phyloP scores from a whole-genome alignment of 2,329 filamentous ascomycete genomes.

The Colletotrichum salicis region DNA sequence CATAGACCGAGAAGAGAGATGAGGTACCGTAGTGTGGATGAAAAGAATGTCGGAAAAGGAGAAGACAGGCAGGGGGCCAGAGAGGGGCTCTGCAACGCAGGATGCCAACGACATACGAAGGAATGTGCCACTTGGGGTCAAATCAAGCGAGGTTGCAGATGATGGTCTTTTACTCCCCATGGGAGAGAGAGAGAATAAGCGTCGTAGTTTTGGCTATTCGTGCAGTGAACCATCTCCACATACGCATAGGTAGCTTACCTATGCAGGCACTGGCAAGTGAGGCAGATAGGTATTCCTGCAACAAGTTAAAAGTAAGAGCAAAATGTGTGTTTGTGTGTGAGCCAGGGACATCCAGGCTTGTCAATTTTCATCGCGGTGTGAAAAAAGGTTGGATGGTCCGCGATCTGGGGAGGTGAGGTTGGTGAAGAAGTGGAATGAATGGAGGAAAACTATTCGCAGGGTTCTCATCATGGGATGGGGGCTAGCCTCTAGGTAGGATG shows the following conservation, averaged over 20 bases:
- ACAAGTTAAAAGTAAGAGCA: neutral
- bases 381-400: too few relatives aligned
- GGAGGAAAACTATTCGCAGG: neutral
- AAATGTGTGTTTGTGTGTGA: neutral
- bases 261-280: neutral
- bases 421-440: neutral
- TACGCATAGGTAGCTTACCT: neutral
- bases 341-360: neutral
- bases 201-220: neutral
- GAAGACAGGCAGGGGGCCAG: neutral
- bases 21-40: neutral
- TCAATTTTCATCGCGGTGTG: neutral
- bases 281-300: neutral
- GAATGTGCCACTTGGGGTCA: conserved; percentile 26
- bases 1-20: neutral
- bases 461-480: neutral
- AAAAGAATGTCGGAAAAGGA: neutral
- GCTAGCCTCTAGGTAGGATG: too few relatives aligned
- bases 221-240: neutral
- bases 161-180: neutral
- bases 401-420: neutral
- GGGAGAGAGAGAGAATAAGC: neutral
- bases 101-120: neutral
- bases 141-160: conserved; percentile 25
- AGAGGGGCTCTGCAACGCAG: neutral